Evolutionary conservation across 2,329 filamentous ascomycete genomes (phyloP), one percentile per base, ranked within the genome.

Genomic region (Trichoderma sp.): DNA sequence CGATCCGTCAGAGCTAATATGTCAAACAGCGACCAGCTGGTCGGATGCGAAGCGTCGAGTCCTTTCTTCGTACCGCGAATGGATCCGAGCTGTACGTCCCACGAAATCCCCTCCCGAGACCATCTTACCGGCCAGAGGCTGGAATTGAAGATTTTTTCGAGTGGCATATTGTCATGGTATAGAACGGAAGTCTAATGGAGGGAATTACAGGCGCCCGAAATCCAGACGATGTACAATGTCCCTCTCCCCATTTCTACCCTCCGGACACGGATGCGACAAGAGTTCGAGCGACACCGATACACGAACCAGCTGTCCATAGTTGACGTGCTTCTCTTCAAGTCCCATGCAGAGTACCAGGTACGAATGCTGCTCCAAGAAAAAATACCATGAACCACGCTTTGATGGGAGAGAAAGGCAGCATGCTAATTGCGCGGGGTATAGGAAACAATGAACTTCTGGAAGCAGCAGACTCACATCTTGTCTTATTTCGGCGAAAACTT

Each of bases 361-460:
- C 76, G 82, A 70, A 28, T 26, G 23, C 28, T 26, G 13, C 6
- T 11, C 5, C 15, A 26, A 8, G 20, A 50, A 39, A 28, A 69
- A 23, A 15, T 8, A 39, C 12, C 26, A n/a, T 8, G 53, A 28
- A 12, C 64, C 11, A 20, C 32, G 15, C 12, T 20, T 39, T 15
- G 8, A 55, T n/a, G 32, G 28, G 11, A 26, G 17, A 34, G 15
- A 39, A 28, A 43, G 39, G 20, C 23, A 3, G 53, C 39, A 61
- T 70, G 72, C 61, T 47, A 64, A 68, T 77, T 30, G 13, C 17
- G 28, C 39, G 28, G 28, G 43, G 28, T 17, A 32, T 50, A 98
- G 95, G 96, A 99, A 88, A 99, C 93, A 68, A 90, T 99, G 87
- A 99, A 99, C 86, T 99, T 93, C 88, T 99, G 96, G 96, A 97